Conservation (phyloP, 164 flowering plant genomes). For the Amborella trichopoda region DNA sequence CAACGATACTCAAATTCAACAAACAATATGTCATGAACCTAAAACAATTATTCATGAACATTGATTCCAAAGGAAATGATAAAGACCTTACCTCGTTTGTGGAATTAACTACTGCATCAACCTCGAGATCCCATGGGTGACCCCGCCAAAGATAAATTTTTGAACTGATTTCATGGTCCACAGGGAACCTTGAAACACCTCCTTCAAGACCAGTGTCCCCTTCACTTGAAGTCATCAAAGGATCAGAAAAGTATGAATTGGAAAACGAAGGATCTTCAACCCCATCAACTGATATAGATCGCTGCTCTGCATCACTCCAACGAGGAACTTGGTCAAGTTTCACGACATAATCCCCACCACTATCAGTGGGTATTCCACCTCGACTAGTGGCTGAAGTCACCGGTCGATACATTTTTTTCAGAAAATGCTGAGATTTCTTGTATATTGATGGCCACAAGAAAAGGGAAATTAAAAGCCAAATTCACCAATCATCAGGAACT, state of each 20-base stretch:
- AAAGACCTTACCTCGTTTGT: slow-evolving; percentile 72
- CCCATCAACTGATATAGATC: slow-evolving; percentile 34
- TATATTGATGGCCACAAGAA: too few relatives aligned
- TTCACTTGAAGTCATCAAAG: slow-evolving; percentile 41
- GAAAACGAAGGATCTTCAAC: slow-evolving; percentile 46
- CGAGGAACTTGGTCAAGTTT: slow-evolving; percentile 85
- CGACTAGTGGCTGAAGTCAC: slow-evolving; percentile 39
- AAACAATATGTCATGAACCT: too few relatives aligned
- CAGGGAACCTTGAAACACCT: slow-evolving; percentile 65
- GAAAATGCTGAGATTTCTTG: too few relatives aligned
- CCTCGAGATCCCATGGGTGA: slow-evolving; percentile 95
- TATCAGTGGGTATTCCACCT: slow-evolving; percentile 60
- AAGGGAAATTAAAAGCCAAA: too few relatives aligned
- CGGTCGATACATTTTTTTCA: slow-evolving; percentile 46
- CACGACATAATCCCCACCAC: slow-evolving; percentile 58
- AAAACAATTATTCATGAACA: too few relatives aligned
- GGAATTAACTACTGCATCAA: slow-evolving; percentile 98
- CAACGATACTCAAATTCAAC: too few relatives aligned
- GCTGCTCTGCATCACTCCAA: slow-evolving; percentile 79
- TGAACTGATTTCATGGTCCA: slow-evolving; percentile 77
- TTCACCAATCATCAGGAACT: too few relatives aligned
- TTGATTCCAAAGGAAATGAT: too few relatives aligned
- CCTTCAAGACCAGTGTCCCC: slow-evolving; percentile 46
- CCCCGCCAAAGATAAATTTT: slow-evolving; percentile 97
- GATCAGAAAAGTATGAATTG: slow-evolving; percentile 52